A percentile compares a stretch with the other conserved stretches of the same genome.
phyloP scores from a whole-genome alignment of 768 basidiomycete species.

The Tylopilus plumbeoviolaceoides region DNA sequence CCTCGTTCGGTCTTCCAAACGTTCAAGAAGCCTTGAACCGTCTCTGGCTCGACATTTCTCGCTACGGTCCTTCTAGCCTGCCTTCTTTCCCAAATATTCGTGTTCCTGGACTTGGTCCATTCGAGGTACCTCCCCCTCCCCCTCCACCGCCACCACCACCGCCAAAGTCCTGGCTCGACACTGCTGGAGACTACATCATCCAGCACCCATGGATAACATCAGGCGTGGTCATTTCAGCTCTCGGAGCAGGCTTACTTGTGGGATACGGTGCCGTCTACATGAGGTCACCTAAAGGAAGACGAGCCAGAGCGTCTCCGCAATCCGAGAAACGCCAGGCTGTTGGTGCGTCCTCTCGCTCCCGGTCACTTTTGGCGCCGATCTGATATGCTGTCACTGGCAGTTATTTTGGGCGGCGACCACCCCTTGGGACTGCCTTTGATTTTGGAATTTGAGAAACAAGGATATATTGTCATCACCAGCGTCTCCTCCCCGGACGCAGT shows the following conservation, averaged over 20 bases:
- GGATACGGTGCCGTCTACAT: constrained; percentile 43
- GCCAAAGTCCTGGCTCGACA: constrained; percentile 42
- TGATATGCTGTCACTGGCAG: constrained; percentile 23
- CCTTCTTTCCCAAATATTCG: constrained; percentile 47
- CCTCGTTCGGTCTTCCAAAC: constrained; percentile 56
- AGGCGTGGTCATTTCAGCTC: constrained; percentile 49
- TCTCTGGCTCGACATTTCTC: constrained; percentile 74
- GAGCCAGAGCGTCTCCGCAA: constrained; percentile 27
- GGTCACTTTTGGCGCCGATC: not conserved
- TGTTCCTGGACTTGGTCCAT: constrained; percentile 64
- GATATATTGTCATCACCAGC: constrained; percentile 80
- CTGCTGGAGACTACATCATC: constrained; percentile 47
- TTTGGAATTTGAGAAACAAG: constrained; percentile 67
- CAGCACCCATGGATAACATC: constrained; percentile 61
- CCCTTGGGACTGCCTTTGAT: constrained; percentile 71
- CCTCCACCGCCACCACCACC: constrained; percentile 59
- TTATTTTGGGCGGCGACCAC: constrained; percentile 78
- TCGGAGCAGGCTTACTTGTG: constrained; percentile 59
- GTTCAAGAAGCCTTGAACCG: constrained; percentile 63
- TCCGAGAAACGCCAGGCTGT: constrained; percentile 45
- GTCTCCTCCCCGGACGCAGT: constrained; percentile 69
- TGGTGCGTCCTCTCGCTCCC: constrained; percentile 27
- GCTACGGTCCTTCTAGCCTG: constrained; percentile 64
- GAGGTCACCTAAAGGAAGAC: constrained; percentile 21
- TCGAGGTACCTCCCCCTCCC: constrained; percentile 62